These are phyloP conservation scores for Chytriomyces confervae DNA, from an alignment of 192 early-diverging fungal genomes.

Conservation along the genomic window DNA sequence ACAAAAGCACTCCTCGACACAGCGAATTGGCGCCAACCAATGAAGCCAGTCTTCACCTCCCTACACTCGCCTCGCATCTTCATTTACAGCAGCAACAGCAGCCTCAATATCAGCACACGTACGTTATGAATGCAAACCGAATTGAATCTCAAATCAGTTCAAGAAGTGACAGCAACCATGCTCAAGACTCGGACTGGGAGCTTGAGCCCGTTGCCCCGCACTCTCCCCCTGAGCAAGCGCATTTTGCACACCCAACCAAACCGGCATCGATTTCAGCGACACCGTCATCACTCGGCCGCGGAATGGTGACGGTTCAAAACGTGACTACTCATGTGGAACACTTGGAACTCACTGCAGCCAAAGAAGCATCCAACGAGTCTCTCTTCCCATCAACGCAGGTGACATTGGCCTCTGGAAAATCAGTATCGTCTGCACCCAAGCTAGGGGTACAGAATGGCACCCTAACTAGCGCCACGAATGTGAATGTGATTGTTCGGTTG, in stretches of 20 bases:
- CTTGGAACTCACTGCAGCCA: background rate
- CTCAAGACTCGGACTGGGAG: background rate
- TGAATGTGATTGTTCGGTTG: constrained; percentile 33
- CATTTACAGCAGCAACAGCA: background rate
- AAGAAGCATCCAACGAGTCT: too few species aligned
- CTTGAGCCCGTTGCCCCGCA: background rate
- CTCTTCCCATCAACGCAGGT: too few species aligned
- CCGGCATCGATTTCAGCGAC: too few species aligned
- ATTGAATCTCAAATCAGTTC: background rate
- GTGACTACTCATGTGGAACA: constrained; percentile 15
- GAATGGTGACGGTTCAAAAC: constrained; percentile 10
- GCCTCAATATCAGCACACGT: background rate
- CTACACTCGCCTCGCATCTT: background rate
- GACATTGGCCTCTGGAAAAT: too few species aligned
- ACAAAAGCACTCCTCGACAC: background rate
- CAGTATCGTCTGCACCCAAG: too few species aligned
- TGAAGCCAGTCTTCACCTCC: background rate
- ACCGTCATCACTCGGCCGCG: background rate
- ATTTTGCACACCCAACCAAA: too few species aligned
- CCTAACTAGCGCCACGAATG: constrained; percentile 1
- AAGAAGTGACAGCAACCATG: background rate
- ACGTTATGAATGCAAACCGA: background rate
- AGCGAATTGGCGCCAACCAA: background rate
- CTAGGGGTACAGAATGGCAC: too few species aligned
- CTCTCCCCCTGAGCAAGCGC: too few species aligned